phyloP scores from a whole-genome alignment of 1,139 yeast genomes.

The Sugiyamaella xylanicola region DNA sequence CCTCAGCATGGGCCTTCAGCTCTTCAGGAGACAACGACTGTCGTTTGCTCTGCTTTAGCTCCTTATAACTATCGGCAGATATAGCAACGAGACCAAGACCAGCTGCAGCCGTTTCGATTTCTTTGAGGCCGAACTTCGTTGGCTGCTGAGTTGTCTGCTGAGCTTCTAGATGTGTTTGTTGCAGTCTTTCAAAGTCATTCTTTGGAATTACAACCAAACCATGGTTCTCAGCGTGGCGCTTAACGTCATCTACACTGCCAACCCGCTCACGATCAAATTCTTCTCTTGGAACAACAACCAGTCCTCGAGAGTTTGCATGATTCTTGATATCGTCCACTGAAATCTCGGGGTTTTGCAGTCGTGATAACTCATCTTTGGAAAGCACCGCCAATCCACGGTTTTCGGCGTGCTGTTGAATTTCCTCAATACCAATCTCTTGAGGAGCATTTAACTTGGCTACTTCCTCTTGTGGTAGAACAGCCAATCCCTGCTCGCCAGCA shows the following conservation, averaged over 20 bases:
- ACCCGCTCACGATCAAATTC: not conserved
- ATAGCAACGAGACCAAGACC: conserved; percentile 27
- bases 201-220: conserved; percentile 37
- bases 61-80: conserved; percentile 28
- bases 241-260: conserved; percentile 23
- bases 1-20: conserved; percentile 25
- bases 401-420: conserved; percentile 24
- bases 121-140: conserved; percentile 26
- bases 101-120: conserved; percentile 26
- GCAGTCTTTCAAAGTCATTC: conserved; percentile 16
- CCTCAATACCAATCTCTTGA: conserved; percentile 18
- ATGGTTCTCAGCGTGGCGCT: conserved; percentile 33
- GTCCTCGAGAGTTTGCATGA: conserved; percentile 41
- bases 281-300: conserved; percentile 29
- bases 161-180: conserved; percentile 28
- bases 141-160: conserved; percentile 25
- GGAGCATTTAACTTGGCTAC: conserved; percentile 20
- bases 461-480: conserved; percentile 29
- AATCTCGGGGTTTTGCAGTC: not conserved
- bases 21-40: conserved; percentile 22
- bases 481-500: conserved; percentile 35
- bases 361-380: conserved; percentile 16
- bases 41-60: conserved; percentile 26
- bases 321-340: conserved; percentile 17
- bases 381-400: conserved; percentile 30